Percentiles rank a stretch among this genome's conserved stretches.
These are phyloP conservation scores for Viola odorata DNA, from an alignment of 345 rosid genomes.

Conservation along the genomic window DNA sequence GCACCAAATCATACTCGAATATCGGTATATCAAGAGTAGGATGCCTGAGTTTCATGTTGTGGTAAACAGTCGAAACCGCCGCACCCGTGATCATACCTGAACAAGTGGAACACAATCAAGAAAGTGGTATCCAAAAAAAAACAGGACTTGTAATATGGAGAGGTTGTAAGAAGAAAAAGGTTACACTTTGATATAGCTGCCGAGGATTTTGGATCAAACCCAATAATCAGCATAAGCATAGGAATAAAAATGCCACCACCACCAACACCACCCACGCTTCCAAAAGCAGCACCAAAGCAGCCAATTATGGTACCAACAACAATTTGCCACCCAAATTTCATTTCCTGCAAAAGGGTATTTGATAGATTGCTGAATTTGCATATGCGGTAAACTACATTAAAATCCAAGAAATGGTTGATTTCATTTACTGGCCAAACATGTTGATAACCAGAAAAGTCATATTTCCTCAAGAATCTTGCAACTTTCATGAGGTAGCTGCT, in stretches of 20 bases:
- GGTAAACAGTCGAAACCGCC: conserved; percentile 8
- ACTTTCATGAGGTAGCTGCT: conserved; percentile 4
- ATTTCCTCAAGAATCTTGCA: conserved; percentile 13
- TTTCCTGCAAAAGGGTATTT: neutral
- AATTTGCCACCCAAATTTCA: neutral
- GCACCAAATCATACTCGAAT: conserved; percentile 13
- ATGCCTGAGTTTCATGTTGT: conserved; percentile 13
- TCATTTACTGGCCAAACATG: conserved; percentile 34
- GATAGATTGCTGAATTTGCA: neutral
- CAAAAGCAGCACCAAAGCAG: conserved; percentile 31
- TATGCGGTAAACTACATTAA: neutral
- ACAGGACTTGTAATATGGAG: too few species aligned
- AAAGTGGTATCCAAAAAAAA: too few species aligned
- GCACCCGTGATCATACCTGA: conserved; percentile 20
- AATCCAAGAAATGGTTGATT: neutral
- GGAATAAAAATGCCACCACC: conserved; percentile 35
- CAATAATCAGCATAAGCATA: conserved; percentile 23
- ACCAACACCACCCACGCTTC: conserved; percentile 33
- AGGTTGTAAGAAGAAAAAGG: too few species aligned
- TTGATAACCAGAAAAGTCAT: conserved; percentile 15
- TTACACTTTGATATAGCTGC: conserved; percentile 26
- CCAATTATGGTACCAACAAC: conserved; percentile 19
- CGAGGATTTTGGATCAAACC: conserved; percentile 33
- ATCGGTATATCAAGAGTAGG: conserved; percentile 17
- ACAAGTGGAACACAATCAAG: neutral